Percentiles rank a stretch among this genome's conserved stretches.
These are phyloP conservation scores for Pleurotus pulmonarius DNA, from an alignment of 768 basidiomycete species.

Conservation along the genomic window DNA sequence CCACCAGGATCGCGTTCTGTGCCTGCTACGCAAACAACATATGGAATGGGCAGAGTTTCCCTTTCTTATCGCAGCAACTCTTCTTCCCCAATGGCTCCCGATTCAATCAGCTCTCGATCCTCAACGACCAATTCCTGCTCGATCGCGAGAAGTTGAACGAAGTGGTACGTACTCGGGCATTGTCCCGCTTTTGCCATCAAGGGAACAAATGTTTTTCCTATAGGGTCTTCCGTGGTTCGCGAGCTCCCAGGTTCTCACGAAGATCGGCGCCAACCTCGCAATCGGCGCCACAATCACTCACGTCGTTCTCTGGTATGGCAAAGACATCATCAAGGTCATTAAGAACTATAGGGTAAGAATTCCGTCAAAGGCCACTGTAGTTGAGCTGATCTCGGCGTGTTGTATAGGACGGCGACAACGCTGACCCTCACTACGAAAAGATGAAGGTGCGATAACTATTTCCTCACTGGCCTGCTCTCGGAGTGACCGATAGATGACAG, in stretches of 20 bases:
- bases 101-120: conserved; percentile 50
- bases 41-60: conserved; percentile 58
- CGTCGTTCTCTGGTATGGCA: conserved; percentile 49
- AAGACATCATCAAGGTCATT: conserved; percentile 41
- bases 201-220: background rate
- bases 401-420: conserved; percentile 25
- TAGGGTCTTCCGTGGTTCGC: conserved; percentile 44
- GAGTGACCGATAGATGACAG: too few relatives aligned
- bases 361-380: too few relatives aligned
- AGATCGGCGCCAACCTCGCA: conserved; percentile 32
- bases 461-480: too few relatives aligned
- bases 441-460: conserved; percentile 44
- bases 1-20: conserved; percentile 38
- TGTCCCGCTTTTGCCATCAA: too few relatives aligned
- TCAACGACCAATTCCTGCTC: conserved; percentile 46
- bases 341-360: conserved; percentile 34
- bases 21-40: conserved; percentile 42
- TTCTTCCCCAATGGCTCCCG: conserved; percentile 42
- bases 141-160: conserved; percentile 44
- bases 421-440: conserved; percentile 54
- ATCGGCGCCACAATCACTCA: conserved; percentile 49
- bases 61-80: conserved; percentile 43
- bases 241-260: conserved; percentile 38
- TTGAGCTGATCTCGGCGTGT: too few relatives aligned
- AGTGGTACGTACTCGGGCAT: conserved; percentile 23